Evolutionary conservation across 257 asterid genomes (phyloP), one percentile per base, ranked within the genome.

Genomic region (Solanum ossicruentum): DNA sequence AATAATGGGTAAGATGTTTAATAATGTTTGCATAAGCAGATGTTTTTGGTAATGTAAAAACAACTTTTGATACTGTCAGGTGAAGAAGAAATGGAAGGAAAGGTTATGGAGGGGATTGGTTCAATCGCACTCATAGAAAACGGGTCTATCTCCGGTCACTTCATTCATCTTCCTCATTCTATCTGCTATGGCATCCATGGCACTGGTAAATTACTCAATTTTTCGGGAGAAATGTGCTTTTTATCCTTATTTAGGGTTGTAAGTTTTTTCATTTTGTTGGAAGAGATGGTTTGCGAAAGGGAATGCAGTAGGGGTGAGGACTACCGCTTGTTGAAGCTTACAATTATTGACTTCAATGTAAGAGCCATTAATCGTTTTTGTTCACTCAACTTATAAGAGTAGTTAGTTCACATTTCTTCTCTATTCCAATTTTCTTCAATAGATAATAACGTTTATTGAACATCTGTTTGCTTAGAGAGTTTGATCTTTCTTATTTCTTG

Each of bases 221-320:
- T n/a, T 21, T 72, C 32, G 16, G 32, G 1, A 43, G 0, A 71
- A 17, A 1, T 73, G 21, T 23, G 4, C 8, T 1, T 70, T 52
- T 20, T n/a, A 49, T 21, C 61, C 82, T 49, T 13, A 49, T 15
- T 23, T 75, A 69, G 77, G 3, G 1, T 69, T 36, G 15, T 61
- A 61, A 23, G 4, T 23, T 21, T 61, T 67, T 67, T 7, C 20
- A 73, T 45, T 73, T 47, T 75, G 60, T 61, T n/a, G 72, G 84
- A 86, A 96, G 98, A 97, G 90, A 87, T 97, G 85, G 93, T 92
- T n/a, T 97, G 99, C 85, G 99, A 94, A 85, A 92, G 99, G 67
- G 99, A 97, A 88, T 97, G 99, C 94, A 97, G 98, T 89, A 87
- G 92, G 80, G 99, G 99, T 39, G 99, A 97, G 92, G 99, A 95